Evolutionary conservation across 1,284 basidiomycete genomes (phyloP).

Genomic region (Megacollybia platyphylla): DNA sequence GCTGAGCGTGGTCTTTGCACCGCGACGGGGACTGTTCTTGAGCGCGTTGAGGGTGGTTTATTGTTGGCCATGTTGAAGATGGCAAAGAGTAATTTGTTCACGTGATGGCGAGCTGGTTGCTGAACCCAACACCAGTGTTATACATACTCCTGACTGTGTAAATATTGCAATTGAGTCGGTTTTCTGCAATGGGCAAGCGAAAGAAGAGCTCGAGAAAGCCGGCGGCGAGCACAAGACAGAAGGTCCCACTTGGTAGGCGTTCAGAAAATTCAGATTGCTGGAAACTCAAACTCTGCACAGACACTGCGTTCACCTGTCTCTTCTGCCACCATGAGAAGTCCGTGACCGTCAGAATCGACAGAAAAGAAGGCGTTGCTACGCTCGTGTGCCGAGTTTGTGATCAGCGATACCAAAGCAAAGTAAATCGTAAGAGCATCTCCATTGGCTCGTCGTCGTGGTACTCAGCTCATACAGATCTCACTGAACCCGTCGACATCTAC

Average conservation of each 20-base stretch:
- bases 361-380: slow-evolving; percentile 70
- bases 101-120: background rate
- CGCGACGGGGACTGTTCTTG: slow-evolving; percentile 17
- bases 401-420: slow-evolving; percentile 74
- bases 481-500: slow-evolving; percentile 83
- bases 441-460: slow-evolving; percentile 17
- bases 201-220: slow-evolving; percentile 78
- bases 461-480: slow-evolving; percentile 45
- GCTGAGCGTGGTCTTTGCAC: slow-evolving; percentile 24
- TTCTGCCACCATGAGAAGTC: slow-evolving; percentile 89
- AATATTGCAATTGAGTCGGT: background rate
- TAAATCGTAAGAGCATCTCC: slow-evolving; percentile 42
- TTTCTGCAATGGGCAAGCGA: slow-evolving; percentile 60
- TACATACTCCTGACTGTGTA: background rate
- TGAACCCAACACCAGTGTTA: background rate
- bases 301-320: slow-evolving; percentile 72
- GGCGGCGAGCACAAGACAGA: slow-evolving; percentile 35
- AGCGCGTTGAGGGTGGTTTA: slow-evolving; percentile 31
- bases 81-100: background rate
- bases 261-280: slow-evolving; percentile 1
- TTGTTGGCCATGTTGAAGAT: slow-evolving; percentile 34
- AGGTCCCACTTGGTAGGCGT: slow-evolving; percentile 56
- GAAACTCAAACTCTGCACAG: slow-evolving; percentile 22
- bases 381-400: slow-evolving; percentile 72
- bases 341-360: slow-evolving; percentile 76